phyloP scores from a whole-genome alignment of 441 rosid genomes.

The Capsella rubella region DNA sequence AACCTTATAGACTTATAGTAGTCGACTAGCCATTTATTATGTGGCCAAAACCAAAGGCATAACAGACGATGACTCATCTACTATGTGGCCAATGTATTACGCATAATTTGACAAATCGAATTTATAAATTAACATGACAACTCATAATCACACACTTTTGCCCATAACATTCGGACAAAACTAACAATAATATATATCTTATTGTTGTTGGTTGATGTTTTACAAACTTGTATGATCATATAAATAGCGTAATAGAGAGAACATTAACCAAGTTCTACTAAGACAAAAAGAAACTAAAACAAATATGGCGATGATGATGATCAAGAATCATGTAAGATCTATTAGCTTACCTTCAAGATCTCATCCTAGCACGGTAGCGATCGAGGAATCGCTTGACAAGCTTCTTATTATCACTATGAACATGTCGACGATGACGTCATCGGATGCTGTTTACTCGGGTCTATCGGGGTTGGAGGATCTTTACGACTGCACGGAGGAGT shows the following conservation, averaged over 20 bases:
- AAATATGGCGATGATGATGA: slow-evolving; percentile 48
- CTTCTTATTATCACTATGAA: slow-evolving; percentile 45
- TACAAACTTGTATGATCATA: slow-evolving; percentile 14
- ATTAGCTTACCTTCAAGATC: slow-evolving; percentile 73
- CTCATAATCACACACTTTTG: slow-evolving; percentile 42
- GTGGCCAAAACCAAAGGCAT: slow-evolving; percentile 44
- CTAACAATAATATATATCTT: slow-evolving; percentile 18
- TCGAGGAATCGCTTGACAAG: slow-evolving; percentile 58
- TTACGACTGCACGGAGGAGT: slow-evolving; percentile 52
- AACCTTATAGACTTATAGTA: not conserved
- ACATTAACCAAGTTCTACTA: no score
- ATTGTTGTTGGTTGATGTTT: slow-evolving; percentile 32
- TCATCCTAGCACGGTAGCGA: slow-evolving; percentile 59
- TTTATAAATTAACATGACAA: slow-evolving; percentile 48
- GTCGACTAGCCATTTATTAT: slow-evolving; percentile 24
- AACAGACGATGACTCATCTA: slow-evolving; percentile 48
- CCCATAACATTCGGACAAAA: not conserved
- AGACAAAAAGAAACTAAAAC: not conserved
- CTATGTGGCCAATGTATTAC: slow-evolving; percentile 34
- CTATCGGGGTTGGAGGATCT: slow-evolving; percentile 54
- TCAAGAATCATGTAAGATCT: slow-evolving; percentile 58
- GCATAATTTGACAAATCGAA: slow-evolving; percentile 43
- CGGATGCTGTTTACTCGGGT: slow-evolving; percentile 47
- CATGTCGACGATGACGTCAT: slow-evolving; percentile 41
- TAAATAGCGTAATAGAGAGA: not conserved